A percentile compares a stretch with the other conserved stretches of the same genome.
These are phyloP conservation scores for Castanopsis chinensis DNA, from an alignment of 306 rosid species.

Conservation along the genomic window DNA sequence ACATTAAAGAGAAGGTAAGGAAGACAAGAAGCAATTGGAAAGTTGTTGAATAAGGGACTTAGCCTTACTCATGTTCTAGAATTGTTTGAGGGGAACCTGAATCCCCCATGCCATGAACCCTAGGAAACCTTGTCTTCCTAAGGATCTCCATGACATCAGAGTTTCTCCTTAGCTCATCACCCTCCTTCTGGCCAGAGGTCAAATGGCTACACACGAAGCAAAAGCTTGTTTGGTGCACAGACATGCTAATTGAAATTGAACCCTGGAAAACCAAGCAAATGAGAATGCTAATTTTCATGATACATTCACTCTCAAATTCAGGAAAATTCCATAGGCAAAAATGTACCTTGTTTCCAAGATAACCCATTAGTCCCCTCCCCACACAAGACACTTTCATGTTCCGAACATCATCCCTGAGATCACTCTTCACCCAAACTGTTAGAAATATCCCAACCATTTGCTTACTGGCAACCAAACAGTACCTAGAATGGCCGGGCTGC, in stretches of 20 bases:
- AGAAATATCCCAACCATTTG: slow-evolving; percentile 98
- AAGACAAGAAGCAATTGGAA: slow-evolving; percentile 8
- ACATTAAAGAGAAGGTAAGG: slow-evolving; percentile 4
- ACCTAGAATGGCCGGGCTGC: slow-evolving; percentile 68
- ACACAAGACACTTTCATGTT: slow-evolving; percentile 94
- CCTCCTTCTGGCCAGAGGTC: slow-evolving; percentile 98
- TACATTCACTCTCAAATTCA: not conserved
- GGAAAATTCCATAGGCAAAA: slow-evolving; percentile 1
- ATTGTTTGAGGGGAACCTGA: slow-evolving; percentile 76
- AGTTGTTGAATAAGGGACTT: not conserved
- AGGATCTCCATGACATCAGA: slow-evolving; percentile 97
- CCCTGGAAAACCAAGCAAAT: slow-evolving; percentile 69
- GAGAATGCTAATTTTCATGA: slow-evolving; percentile 20
- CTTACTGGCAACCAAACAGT: slow-evolving; percentile 91
- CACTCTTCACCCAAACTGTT: slow-evolving; percentile 85
- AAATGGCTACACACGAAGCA: slow-evolving; percentile 98
- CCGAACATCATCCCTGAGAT: slow-evolving; percentile 70
- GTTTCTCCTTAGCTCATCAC: slow-evolving; percentile 92
- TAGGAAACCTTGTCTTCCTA: slow-evolving; percentile 88
- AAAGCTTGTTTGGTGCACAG: slow-evolving; percentile 94
- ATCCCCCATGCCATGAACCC: slow-evolving; percentile 57
- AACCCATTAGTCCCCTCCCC: slow-evolving; percentile 98
- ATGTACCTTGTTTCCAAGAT: slow-evolving; percentile 93
- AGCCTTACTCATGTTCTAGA: slow-evolving; percentile 82
- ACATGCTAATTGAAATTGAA: slow-evolving; percentile 95